Base-by-base conservation (phyloP, 495 filamentous ascomycete genomes). In the Neurospora africana region DNA sequence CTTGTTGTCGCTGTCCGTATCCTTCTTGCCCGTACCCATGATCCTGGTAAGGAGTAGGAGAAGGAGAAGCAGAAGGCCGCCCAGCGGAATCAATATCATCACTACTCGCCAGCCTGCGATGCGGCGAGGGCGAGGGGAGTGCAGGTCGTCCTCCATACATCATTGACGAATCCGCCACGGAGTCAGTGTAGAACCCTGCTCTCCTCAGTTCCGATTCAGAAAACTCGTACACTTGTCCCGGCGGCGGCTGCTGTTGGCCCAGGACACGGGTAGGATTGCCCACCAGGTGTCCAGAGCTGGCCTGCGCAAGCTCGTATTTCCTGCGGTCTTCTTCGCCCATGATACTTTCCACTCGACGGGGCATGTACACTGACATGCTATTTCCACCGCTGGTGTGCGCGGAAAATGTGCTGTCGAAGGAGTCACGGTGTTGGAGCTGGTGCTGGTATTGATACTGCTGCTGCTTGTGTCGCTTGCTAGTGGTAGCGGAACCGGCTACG, bases 311-410 rank as follows among this genome's bases (percentile, higher is more conserved):
- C 71, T 87, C 84, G 71, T 92, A 89, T 77, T 92, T 94, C 72
- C 84, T 85, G 37, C 87, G 83, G 75, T 94, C 91, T 80, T 94
- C 91, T 30, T 91, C 91, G 44, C 88, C 90, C 89, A 95, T 91
- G 74, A 97, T 87, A 78, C 88, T 93, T 74, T 97, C 95, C 10
- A 97, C 91, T 43, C 90, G 87, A 27, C 88, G 86, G 3, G 94
- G 93, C 76, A 92, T 79, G 75, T 89, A 91, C 27, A 95, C 84
- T 0, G 90, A 91, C 73, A 89, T 88, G 61, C 80, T 84, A 4
- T 83, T 87, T 3, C 6, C 53, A 0, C 53, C 53, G 15, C 15
- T 65, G 5, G 87, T 91, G 19, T 84, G 85, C 0, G 81, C 84
- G 0, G 91, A 92, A 68, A 88, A 78, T 36, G 87, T 82, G 47